phyloP scores from a whole-genome alignment of 306 rosid species.

The Pterocarpus santalinus region DNA sequence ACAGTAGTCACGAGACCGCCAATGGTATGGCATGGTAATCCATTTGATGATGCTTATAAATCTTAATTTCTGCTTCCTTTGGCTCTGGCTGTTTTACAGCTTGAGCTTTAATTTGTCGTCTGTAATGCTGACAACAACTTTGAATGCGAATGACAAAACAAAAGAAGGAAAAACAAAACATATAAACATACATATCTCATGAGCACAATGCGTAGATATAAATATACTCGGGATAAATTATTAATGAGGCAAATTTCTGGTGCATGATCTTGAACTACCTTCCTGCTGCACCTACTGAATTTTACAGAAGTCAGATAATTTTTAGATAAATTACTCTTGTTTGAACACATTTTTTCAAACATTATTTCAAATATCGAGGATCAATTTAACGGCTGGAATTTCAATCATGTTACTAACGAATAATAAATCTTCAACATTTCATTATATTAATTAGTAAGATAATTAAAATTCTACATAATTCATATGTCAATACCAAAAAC shows the following conservation, averaged over 20 bases:
- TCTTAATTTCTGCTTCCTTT: background rate
- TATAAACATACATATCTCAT: background rate
- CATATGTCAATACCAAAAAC: too few species aligned
- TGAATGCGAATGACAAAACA: background rate
- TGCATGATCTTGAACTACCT: background rate
- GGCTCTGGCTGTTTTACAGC: background rate
- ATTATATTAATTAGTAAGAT: too few species aligned
- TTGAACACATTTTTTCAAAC: too few species aligned
- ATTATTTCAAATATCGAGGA: too few species aligned
- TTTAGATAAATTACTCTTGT: too few species aligned
- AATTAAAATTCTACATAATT: too few species aligned
- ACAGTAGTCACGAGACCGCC: background rate
- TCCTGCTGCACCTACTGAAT: conserved; percentile 11
- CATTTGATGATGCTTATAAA: background rate
- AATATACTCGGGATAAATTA: background rate
- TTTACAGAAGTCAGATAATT: background rate
- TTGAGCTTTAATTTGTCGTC: conserved; percentile 1
- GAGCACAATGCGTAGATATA: background rate
- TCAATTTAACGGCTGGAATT: too few species aligned
- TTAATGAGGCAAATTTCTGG: background rate
- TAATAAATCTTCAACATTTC: too few species aligned
- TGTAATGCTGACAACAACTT: background rate
- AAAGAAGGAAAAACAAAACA: background rate
- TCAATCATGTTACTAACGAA: too few species aligned
- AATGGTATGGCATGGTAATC: too few species aligned